A percentile compares a stretch with the other conserved stretches of the same genome.
Evolutionary conservation across 768 basidiomycete genomes (phyloP).

Genomic region (Podaxis mareebaensis): DNA sequence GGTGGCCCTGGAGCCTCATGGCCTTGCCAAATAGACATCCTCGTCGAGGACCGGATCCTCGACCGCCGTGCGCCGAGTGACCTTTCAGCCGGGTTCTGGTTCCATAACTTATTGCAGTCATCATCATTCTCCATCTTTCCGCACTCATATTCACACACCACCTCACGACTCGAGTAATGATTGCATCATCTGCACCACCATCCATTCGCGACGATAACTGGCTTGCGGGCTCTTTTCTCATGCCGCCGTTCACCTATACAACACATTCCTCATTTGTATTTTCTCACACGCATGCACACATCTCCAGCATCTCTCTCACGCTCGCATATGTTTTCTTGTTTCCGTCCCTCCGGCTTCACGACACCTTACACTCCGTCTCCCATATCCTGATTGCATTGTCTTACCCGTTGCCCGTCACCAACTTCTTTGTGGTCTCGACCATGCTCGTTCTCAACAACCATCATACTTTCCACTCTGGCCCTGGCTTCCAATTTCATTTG

Average conservation of each 20-base stretch:
- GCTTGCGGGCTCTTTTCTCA: constrained; percentile 7
- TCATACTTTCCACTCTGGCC: neutral
- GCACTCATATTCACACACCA: constrained; percentile 5
- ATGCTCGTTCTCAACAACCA: constrained; percentile 1
- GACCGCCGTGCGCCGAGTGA: neutral
- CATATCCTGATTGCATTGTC: neutral
- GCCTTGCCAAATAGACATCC: constrained; percentile 5
- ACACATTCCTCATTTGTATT: constrained; percentile 10
- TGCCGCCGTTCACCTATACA: constrained; percentile 3
- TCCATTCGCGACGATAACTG: neutral
- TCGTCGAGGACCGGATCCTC: constrained; percentile 13
- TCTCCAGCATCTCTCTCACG: constrained; percentile 8
- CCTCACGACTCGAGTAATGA: neutral
- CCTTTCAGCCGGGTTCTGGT: neutral
- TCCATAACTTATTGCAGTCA: constrained; percentile 4
- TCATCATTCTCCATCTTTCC: neutral
- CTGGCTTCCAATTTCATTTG: neutral
- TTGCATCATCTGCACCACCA: constrained; percentile 1
- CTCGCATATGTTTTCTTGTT: constrained; percentile 6
- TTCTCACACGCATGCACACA: constrained; percentile 8
- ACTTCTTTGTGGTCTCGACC: neutral
- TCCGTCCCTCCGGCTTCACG: neutral
- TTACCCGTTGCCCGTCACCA: neutral
- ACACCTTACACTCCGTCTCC: neutral
- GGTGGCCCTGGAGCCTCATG: constrained; percentile 13